Evolutionary conservation across 306 rosid species (phyloP), one percentile per base, ranked within the genome.

Genomic region (Pyrus communis): DNA sequence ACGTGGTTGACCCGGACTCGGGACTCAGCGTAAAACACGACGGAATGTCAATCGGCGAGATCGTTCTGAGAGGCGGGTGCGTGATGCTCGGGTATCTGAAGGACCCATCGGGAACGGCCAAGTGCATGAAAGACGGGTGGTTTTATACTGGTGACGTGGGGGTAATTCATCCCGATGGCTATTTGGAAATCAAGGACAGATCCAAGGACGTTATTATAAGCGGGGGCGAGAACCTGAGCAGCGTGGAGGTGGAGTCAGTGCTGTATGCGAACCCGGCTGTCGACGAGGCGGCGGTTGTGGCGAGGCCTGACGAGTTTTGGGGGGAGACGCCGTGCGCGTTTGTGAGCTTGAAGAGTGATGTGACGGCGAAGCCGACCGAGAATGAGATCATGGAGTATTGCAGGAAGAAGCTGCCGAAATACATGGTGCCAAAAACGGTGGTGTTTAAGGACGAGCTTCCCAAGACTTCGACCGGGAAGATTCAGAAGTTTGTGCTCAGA

Each of bases 321-420:
- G 96, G 96, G 2, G 96, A 90, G 86, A 88, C 88, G 18, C 92
- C 96, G 13, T 90, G 96, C 30, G 91, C 92, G 5, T 90, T 90
- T 25, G 84, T 90, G 71, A 85, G 75, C 67, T 60, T 88, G 80
- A 90, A 43, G 54, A 35, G 31, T 3, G 85, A 82, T 70, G 46
- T 74, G 54, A 25, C 2, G 59, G 52, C 15, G 76, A 75, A 33
- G 9, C 86, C 88, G 7, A 52, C 84, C 4, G 96, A 89, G 86
- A 71, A 70, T 61, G 94, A 90, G 77, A 77, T 93, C 7, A 51
- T 84, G 4, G 91, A 70, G 21, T 85, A 46, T n/a, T 90, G 97
- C 65, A 84, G 91, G 65, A 80, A 23, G 18, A 89, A 78, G 78
- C 19, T 93, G 78, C 85, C 97, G 25, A 85, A 68, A 8, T 93